These are phyloP conservation scores for Fraxinus excelsior DNA, from an alignment of 257 asterid species.

Conservation along the genomic window DNA sequence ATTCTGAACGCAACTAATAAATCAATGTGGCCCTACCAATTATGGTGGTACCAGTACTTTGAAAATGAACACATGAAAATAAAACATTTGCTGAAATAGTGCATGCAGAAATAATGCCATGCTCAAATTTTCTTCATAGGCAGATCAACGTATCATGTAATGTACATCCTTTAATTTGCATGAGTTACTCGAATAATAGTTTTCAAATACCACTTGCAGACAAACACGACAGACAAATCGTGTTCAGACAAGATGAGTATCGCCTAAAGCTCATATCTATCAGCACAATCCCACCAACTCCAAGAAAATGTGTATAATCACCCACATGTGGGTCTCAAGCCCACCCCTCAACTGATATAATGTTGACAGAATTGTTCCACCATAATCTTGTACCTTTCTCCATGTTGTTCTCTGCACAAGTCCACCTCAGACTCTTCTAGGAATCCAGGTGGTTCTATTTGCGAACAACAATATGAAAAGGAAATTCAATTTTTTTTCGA, in stretches of 20 bases:
- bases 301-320: slow-evolving; percentile 36
- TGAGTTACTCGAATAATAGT: too few species aligned
- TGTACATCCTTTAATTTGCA: slow-evolving; percentile 14
- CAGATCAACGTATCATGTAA: slow-evolving; percentile 18
- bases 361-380: slow-evolving; percentile 48
- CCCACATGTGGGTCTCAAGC: slow-evolving; percentile 62
- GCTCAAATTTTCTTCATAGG: slow-evolving; percentile 19
- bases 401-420: slow-evolving; percentile 47
- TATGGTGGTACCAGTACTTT: slow-evolving; percentile 18
- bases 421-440: slow-evolving; percentile 43
- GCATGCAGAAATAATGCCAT: slow-evolving; percentile 15
- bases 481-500: not conserved
- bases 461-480: not conserved
- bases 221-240: slow-evolving; percentile 9
- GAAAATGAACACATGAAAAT: slow-evolving; percentile 15
- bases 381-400: slow-evolving; percentile 61
- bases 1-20: slow-evolving; percentile 20
- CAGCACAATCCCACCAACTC: slow-evolving; percentile 29
- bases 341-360: slow-evolving; percentile 39
- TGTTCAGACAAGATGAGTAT: slow-evolving; percentile 22
- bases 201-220: slow-evolving; percentile 16
- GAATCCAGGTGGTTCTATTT: slow-evolving; percentile 15
- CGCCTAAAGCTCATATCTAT: slow-evolving; percentile 13
- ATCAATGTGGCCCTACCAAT: slow-evolving; percentile 30
- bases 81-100: slow-evolving; percentile 12